These are phyloP conservation scores for Candida neerlandica DNA, from an alignment of 1,139 yeast genomes.

Conservation along the genomic window DNA sequence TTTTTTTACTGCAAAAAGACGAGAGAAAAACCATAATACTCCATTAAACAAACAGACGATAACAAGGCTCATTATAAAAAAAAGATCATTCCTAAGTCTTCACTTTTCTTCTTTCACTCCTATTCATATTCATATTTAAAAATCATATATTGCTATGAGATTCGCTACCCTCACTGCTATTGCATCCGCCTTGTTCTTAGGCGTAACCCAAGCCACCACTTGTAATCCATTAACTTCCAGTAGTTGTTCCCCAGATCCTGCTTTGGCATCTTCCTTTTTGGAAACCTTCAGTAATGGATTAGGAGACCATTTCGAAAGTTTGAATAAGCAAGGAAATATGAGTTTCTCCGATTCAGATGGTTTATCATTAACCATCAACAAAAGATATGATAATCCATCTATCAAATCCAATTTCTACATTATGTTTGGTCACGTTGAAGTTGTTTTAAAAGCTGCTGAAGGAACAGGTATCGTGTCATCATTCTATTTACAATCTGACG, in stretches of 20 bases:
- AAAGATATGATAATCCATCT: constrained; percentile 75
- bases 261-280: constrained; percentile 55
- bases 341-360: constrained; percentile 42
- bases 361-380: constrained; percentile 55
- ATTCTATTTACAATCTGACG: constrained; percentile 81
- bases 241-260: constrained; percentile 47
- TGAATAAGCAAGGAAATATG: constrained; percentile 26
- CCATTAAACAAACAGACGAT: no score
- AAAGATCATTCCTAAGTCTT: neutral
- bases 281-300: constrained; percentile 48
- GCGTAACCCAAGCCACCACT: constrained; percentile 7
- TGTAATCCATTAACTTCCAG: constrained; percentile 38
- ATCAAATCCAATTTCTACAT: constrained; percentile 75
- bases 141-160: constrained; percentile 7
- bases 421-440: constrained; percentile 86
- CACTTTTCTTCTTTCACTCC: neutral
- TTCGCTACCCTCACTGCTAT: constrained; percentile 12
- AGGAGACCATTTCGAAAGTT: constrained; percentile 41
- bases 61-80: neutral
- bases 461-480: constrained; percentile 82
- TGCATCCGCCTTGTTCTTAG: constrained; percentile 10
- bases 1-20: no score
- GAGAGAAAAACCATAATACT: no score
- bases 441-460: constrained; percentile 65
- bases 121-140: neutral